Base-by-base conservation (phyloP, 2,329 filamentous ascomycete species). In the Fusarium verrucosum region DNA sequence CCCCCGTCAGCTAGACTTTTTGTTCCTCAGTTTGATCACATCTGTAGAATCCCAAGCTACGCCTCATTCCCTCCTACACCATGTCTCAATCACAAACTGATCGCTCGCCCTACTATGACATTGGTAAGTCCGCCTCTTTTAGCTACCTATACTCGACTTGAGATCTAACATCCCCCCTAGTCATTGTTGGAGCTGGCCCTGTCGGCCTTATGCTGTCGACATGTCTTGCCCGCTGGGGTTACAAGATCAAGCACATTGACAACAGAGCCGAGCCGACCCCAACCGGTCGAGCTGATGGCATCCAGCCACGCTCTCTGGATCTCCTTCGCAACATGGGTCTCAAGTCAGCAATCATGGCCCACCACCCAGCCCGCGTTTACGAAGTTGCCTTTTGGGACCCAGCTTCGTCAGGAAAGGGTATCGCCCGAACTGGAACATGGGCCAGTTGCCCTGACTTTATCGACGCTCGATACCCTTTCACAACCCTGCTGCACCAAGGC, bases 171-270 rank as follows among this genome's bases (percentile, higher is more conserved):
- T 50, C 20, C n/a, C 25, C 10, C 5, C 40, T 56, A 87, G 92
- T 97, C 69, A 93, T 97, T 68, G 85, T 97, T 52, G 94, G 94
- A 65, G 94, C 94, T 53, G 94, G 94, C 16, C 94, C 94, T 5
- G 92, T 94, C 36, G 94, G 94, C 52, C 85, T 97, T 56, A 89
- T 96, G 79, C 85, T 97, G 22, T 95, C 92, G 10, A 93, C 93
- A 26, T 94, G 91, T 74, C 85, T 97, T 62, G 91, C 92, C 60
- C 85, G 93, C 80, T 97, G 93, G 92, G 94, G 94, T 19, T 97
- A 97, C 83, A 92, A 88, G 76, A 92, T 97, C 77, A 96, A 94
- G 82, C 92, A 97, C 79, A 92, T 97, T 73, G 94, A 97, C 79
- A 96, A 96, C 78, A 86, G 93, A 58, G 83, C 92, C 3, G 91